Evolutionary conservation across 306 rosid genomes (phyloP).

Genomic region (Oxytropis ochrocephala): DNA sequence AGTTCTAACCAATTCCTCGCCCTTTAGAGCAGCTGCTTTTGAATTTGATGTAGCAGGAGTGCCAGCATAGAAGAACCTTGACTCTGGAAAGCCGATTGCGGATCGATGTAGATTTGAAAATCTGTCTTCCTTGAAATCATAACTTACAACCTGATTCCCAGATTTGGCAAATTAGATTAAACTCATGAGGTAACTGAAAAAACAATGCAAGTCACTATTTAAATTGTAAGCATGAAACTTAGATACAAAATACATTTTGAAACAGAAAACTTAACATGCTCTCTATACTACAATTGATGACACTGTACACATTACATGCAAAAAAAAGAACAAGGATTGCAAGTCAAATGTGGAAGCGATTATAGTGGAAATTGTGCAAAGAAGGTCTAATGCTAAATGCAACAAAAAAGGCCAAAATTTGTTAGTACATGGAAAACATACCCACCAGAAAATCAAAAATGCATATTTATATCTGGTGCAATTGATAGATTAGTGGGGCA

Average conservation of each 20-base stretch:
- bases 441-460: background rate
- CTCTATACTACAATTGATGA: too few species aligned
- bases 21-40: slow-evolving; percentile 65
- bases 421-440: background rate
- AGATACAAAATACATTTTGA: background rate
- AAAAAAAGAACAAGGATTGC: too few species aligned
- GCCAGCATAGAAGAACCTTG: slow-evolving; percentile 74
- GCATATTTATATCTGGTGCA: background rate
- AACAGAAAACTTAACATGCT: background rate
- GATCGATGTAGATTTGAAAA: slow-evolving; percentile 80
- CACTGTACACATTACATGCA: background rate
- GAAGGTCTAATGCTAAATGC: background rate
- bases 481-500: background rate
- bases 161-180: slow-evolving; percentile 14
- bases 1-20: slow-evolving; percentile 74
- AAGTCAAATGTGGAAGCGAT: background rate
- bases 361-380: too few species aligned
- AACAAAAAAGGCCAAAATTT: too few species aligned
- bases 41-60: slow-evolving; percentile 63
- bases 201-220: background rate
- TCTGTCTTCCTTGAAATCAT: slow-evolving; percentile 81
- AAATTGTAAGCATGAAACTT: background rate
- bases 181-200: slow-evolving; percentile 4
- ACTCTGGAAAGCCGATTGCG: slow-evolving; percentile 81
- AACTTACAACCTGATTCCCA: slow-evolving; percentile 70